Evolutionary conservation across 805 yeast genomes (phyloP), one percentile per base, ranked within the genome.

Genomic region (Blastobotrys americana): DNA sequence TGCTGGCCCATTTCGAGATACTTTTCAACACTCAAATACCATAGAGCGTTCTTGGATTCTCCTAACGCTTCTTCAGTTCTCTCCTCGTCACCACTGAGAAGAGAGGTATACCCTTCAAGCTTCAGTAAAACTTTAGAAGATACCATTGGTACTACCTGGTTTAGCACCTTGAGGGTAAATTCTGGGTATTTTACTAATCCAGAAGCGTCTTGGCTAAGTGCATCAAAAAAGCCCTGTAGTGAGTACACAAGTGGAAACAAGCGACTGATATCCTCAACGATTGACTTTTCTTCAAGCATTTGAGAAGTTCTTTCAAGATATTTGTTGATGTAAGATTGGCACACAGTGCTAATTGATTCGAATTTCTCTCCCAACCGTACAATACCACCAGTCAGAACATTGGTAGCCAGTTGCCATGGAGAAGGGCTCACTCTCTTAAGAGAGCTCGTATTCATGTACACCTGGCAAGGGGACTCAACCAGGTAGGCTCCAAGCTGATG

Each of bases 401-500:
- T 59, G 10, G 75, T 59, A 6, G 68, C 49, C 42, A 55, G 55
- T 19, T 68, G 66, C 76, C 75, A 68, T 3, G 74, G 73, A 13
- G 75, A 63, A 9, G 69, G 66, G 23, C 47, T 47, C 35, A 66
- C 54, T 5, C 55, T 49, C 34, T 57, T 45, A 5, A 57, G 34
- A 17, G 48, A 34, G 2, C 58, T 54, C 10, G 59, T 48, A 13
- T 47, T 46, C 19, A 65, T 58, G 47, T 75, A 76, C 23, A 56
- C 53, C 52, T 73, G 78, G 10, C 50, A 52, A 8, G 73, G 72
- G 23, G 73, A 60, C 39, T 72, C 76, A 33, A 66, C 49, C 27
- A 80, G 61, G 52, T 77, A 77, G 13, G 57, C 49, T 4, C 68
- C 59, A 41, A 80, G 66, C 46, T 74, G 72, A 4, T 63, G 60